A percentile compares a stretch with the other conserved stretches of the same genome.
These are phyloP conservation scores for Termitomyces heimii DNA, from an alignment of 768 basidiomycete genomes.

Conservation along the genomic window DNA sequence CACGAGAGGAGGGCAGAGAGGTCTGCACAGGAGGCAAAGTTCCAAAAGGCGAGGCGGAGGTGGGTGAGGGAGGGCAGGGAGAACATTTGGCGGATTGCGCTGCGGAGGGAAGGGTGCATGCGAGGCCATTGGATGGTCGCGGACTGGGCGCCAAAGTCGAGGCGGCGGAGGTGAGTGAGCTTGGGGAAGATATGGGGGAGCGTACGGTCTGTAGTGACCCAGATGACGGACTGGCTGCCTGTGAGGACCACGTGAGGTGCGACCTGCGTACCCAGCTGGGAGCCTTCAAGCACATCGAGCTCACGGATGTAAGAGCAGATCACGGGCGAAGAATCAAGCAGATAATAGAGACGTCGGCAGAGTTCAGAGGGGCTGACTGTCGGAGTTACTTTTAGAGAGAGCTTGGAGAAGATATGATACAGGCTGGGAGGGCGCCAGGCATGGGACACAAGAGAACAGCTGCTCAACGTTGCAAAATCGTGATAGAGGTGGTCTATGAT, in stretches of 20 bases:
- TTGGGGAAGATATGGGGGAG: slow-evolving; percentile 29
- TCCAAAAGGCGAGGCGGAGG: slow-evolving; percentile 34
- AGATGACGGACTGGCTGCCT: slow-evolving; percentile 25
- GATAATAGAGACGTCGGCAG: slow-evolving; percentile 29
- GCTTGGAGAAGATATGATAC: slow-evolving; percentile 33
- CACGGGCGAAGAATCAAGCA: slow-evolving; percentile 26
- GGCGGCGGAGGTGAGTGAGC: slow-evolving; percentile 29
- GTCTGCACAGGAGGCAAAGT: slow-evolving; percentile 28
- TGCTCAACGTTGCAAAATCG: slow-evolving; percentile 22
- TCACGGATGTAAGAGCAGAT: slow-evolving; percentile 29
- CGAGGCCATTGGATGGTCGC: slow-evolving; percentile 29
- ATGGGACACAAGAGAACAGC: slow-evolving; percentile 31
- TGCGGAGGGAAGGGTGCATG: slow-evolving; percentile 27
- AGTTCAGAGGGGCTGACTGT: slow-evolving; percentile 18
- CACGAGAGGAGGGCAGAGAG: slow-evolving; percentile 27
- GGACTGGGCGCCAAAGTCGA: slow-evolving; percentile 32
- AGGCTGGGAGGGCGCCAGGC: slow-evolving; percentile 35
- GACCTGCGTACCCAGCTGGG: slow-evolving; percentile 21
- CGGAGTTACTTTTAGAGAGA: slow-evolving; percentile 25
- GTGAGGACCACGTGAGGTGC: slow-evolving; percentile 16
- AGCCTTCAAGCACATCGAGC: slow-evolving; percentile 34
- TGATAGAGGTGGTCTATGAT: slow-evolving; percentile 39
- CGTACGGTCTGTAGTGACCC: slow-evolving; percentile 32
- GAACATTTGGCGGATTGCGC: slow-evolving; percentile 29
- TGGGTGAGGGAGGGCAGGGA: slow-evolving; percentile 28